A percentile compares a stretch with the other conserved stretches of the same genome.
Evolutionary conservation across 345 rosid species (phyloP).

Genomic region (Linum usitatissimum): DNA sequence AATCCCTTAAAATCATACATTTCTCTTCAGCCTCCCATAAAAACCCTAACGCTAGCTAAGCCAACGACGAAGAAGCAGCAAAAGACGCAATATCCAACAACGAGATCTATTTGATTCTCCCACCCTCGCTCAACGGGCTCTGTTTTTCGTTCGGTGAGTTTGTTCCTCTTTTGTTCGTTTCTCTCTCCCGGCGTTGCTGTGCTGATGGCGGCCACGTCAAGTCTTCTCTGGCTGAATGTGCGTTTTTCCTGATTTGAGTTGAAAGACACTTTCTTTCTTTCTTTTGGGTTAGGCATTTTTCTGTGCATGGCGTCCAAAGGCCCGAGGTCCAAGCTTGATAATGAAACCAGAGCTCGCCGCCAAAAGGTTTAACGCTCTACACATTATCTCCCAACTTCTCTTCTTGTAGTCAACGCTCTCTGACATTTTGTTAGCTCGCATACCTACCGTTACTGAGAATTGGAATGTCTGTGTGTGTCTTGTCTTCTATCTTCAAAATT

Average conservation of each 20-base stretch:
- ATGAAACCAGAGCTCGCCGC: conserved; percentile 76
- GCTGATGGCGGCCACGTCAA: neutral
- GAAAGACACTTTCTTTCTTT: neutral
- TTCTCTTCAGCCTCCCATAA: too few species aligned
- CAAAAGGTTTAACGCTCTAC: conserved; percentile 45
- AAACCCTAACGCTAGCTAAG: too few species aligned
- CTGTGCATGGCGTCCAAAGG: conserved; percentile 52
- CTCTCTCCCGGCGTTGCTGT: neutral
- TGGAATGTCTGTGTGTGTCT: neutral
- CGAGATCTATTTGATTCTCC: neutral
- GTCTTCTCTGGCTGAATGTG: neutral
- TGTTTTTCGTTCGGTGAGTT: neutral
- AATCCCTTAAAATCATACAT: too few species aligned
- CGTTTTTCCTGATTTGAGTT: neutral
- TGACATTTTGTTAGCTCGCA: neutral
- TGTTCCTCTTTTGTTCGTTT: neutral
- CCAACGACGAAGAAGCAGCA: too few species aligned
- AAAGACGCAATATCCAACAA: too few species aligned
- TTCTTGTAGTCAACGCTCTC: neutral
- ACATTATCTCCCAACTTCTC: neutral
- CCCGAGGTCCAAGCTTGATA: conserved; percentile 61
- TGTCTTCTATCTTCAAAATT: too few species aligned
- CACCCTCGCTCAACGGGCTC: neutral
- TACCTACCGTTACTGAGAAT: neutral
- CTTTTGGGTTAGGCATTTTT: neutral